Base-by-base conservation (phyloP, 331 rosid species). In the Pyrus hybrid region DNA sequence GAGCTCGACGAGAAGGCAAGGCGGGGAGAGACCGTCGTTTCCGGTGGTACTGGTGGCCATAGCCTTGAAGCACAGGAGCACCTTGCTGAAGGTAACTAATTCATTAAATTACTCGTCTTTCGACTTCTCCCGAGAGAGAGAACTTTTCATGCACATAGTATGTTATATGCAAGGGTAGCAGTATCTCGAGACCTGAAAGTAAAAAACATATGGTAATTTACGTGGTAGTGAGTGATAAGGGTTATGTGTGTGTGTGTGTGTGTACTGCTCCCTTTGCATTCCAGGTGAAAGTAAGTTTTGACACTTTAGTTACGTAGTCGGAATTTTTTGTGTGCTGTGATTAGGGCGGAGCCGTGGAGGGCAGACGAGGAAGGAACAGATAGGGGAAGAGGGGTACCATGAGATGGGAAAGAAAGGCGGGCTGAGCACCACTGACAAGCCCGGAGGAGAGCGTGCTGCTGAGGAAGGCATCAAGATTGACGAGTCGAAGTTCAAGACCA, bases 361-460 rank as follows among this genome's bases (percentile, higher is more conserved):
- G 64, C 90, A 78, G 83, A 80, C 75, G 1, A 85, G 92, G 84
- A 88, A 84, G 83, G 87, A 83, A 26, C 88, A 89, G 74, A 51
- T 89, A 61, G 95, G 93, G 20, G 80, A 13, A 10, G 88, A 86
- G 49, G 95, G 89, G 25, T 89, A 83, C 63, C 76, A 83, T 72
- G 95, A 89, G 77, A 91, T 86, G 93, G 95, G 93, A 0, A 87
- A 83, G 68, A 89, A 92, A 60, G 97, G 92, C n/a, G 89, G 96
- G 1, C 88, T 92, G 7, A 85, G 88, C 84, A 81, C 89, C 47
- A 76, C 56, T 72, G 87, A 86, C 33, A 90, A 81, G 77, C 84
- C 88, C 23, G 91, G 88, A 56, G 90, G 63, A 61, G 80, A 89
- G 28, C 87, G 88, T 33, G 90, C 90, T 51, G 85, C 65, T 0